Conservation (phyloP, 768 basidiomycete genomes). For the Auriculariales sp. region DNA sequence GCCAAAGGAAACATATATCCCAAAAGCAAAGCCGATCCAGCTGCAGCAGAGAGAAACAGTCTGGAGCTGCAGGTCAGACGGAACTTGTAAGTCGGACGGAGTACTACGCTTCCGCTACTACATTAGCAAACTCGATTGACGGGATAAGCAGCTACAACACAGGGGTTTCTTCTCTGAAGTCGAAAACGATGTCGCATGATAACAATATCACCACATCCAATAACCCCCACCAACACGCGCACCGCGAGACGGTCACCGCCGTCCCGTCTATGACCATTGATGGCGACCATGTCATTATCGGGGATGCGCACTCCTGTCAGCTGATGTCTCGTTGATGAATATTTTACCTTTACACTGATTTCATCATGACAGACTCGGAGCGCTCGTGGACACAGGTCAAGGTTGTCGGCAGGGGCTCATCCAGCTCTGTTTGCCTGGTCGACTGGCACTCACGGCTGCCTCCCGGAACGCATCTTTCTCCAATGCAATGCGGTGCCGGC, state of each 20-base stretch:
- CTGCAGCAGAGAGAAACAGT: no score
- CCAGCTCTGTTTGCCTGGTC: conserved; percentile 96
- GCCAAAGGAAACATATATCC: no score
- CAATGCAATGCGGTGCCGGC: conserved; percentile 91
- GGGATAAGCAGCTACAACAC: no score
- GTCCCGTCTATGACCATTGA: conserved; percentile 67
- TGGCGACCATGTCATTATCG: conserved; percentile 55
- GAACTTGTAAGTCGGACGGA: no score
- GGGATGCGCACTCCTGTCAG: conserved; percentile 56
- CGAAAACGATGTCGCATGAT: no score
- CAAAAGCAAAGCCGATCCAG: no score
- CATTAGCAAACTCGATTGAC: no score
- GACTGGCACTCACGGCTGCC: conserved; percentile 97
- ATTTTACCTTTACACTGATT: conserved; percentile 3
- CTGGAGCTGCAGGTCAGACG: no score
- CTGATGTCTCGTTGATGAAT: conserved; percentile 13
- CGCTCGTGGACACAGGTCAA: conserved; percentile 92
- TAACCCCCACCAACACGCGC: conserved; percentile 10
- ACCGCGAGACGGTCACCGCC: conserved; percentile 42
- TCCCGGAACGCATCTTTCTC: conserved; percentile 77
- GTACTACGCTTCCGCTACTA: no score
- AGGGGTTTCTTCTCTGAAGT: no score
- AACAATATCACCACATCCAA: no score
- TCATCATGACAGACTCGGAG: conserved; percentile 43
- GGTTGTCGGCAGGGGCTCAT: conserved; percentile 94